Evolutionary conservation across 2,329 filamentous ascomycete genomes (phyloP).

Genomic region (Aureobasidium sp.): DNA sequence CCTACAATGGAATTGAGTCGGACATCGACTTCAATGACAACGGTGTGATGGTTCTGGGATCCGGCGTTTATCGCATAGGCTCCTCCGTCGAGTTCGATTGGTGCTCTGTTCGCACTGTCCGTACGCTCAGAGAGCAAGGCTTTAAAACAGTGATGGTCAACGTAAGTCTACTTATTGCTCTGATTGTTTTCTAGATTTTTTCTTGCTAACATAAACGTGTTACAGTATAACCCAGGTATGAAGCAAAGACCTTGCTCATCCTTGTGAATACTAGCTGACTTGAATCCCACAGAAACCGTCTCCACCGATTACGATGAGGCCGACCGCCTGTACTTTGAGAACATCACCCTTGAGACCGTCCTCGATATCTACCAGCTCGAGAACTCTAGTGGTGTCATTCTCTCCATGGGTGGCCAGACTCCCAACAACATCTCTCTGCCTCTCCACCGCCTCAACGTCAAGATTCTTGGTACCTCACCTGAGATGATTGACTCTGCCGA

Average conservation of each 20-base stretch:
- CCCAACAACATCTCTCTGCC: slow-evolving; percentile 96
- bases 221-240: slow-evolving; percentile 56
- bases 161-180: slow-evolving; percentile 21
- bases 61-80: slow-evolving; percentile 87
- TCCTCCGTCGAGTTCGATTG: slow-evolving; percentile 98
- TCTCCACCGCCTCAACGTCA: slow-evolving; percentile 80
- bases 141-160: slow-evolving; percentile 97
- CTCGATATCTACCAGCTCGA: slow-evolving; percentile 92
- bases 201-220: neutral
- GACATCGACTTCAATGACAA: slow-evolving; percentile 82
- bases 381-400: slow-evolving; percentile 72
- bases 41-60: slow-evolving; percentile 92
- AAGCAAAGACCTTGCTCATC: too few species aligned
- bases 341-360: slow-evolving; percentile 82
- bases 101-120: slow-evolving; percentile 92
- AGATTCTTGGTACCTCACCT: slow-evolving; percentile 88
- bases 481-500: slow-evolving; percentile 99
- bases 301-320: slow-evolving; percentile 78
- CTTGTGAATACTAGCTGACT: too few species aligned
- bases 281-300: slow-evolving; percentile 50
- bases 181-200: neutral
- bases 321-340: slow-evolving; percentile 92
- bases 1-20: slow-evolving; percentile 84
- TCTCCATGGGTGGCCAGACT: slow-evolving; percentile 95
- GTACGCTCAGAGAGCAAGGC: slow-evolving; percentile 75